Percentiles rank a stretch among this genome's conserved stretches.
Evolutionary conservation across 148 eudicot genomes (phyloP).

Genomic region (Silene conica): DNA sequence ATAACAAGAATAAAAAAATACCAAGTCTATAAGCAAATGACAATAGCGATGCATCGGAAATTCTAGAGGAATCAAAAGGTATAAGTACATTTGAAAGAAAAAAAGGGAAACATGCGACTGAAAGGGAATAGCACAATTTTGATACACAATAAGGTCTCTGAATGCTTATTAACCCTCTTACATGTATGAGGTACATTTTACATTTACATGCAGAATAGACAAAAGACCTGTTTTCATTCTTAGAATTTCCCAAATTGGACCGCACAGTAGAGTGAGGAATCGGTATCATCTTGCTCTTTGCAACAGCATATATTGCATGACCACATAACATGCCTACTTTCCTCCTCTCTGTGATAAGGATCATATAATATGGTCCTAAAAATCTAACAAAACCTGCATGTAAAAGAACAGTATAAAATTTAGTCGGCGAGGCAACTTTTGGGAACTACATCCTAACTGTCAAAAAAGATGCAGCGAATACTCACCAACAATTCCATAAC

Average conservation of each 20-base stretch:
- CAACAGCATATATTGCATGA: conserved; percentile 77
- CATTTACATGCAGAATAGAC: conserved; percentile 53
- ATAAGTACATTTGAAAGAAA: conserved; percentile 8
- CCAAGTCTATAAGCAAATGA: conserved; percentile 3
- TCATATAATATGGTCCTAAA: conserved; percentile 94
- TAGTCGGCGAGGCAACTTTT: not conserved
- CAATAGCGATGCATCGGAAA: conserved; percentile 20
- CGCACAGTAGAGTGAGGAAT: conserved; percentile 77
- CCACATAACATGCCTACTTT: conserved; percentile 85
- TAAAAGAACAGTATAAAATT: conserved; percentile 9
- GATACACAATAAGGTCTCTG: conserved; percentile 39
- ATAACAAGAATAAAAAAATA: not conserved
- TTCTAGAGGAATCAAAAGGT: conserved; percentile 18
- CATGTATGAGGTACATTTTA: conserved; percentile 46
- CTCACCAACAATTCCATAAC: conserved; percentile 97
- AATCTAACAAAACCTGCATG: conserved; percentile 79
- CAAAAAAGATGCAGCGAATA: not conserved
- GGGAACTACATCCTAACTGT: not conserved
- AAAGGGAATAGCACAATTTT: conserved; percentile 22
- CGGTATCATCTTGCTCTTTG: conserved; percentile 85
- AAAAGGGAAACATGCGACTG: conserved; percentile 14
- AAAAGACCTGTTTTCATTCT: conserved; percentile 99
- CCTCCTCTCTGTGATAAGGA: conserved; percentile 88
- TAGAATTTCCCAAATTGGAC: conserved; percentile 74
- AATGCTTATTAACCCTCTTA: conserved; percentile 39